Conservation (phyloP, 2,329 filamentous ascomycete genomes). For the Dothideomycetes sp. region DNA sequence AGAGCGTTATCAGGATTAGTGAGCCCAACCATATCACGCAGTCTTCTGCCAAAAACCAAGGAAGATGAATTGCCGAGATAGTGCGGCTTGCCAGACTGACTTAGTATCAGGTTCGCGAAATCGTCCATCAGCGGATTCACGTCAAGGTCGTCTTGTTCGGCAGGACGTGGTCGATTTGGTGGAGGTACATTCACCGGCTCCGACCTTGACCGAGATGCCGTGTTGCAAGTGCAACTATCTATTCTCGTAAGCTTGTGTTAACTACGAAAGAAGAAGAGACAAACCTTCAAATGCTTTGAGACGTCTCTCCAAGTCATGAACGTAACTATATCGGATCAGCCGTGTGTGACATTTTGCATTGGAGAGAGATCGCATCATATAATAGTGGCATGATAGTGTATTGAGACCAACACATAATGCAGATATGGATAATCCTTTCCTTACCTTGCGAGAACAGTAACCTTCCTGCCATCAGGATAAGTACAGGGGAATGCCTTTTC, state of each 20-base stretch:
- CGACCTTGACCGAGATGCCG: neutral
- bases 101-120: slow-evolving; percentile 9
- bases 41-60: slow-evolving; percentile 13
- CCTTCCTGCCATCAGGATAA: slow-evolving; percentile 1
- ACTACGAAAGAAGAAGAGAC: too few relatives aligned
- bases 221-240: too few relatives aligned
- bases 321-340: neutral
- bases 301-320: neutral
- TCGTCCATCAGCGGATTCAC: slow-evolving; percentile 6
- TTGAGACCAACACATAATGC: too few relatives aligned
- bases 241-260: too few relatives aligned
- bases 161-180: neutral
- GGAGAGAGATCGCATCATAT: too few relatives aligned
- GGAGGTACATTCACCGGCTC: neutral
- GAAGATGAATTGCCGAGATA: slow-evolving; percentile 18
- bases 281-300: neutral
- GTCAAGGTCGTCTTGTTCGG: slow-evolving; percentile 3
- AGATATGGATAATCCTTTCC: neutral
- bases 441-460: slow-evolving; percentile 1
- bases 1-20: neutral
- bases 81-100: slow-evolving; percentile 10
- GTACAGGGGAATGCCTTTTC: slow-evolving; percentile 1
- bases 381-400: too few relatives aligned
- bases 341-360: too few relatives aligned
- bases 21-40: slow-evolving; percentile 14